A percentile compares a stretch with the other conserved stretches of the same genome.
phyloP scores from a whole-genome alignment of 2,329 filamentous ascomycete species.

The Apiospora phragmitis region DNA sequence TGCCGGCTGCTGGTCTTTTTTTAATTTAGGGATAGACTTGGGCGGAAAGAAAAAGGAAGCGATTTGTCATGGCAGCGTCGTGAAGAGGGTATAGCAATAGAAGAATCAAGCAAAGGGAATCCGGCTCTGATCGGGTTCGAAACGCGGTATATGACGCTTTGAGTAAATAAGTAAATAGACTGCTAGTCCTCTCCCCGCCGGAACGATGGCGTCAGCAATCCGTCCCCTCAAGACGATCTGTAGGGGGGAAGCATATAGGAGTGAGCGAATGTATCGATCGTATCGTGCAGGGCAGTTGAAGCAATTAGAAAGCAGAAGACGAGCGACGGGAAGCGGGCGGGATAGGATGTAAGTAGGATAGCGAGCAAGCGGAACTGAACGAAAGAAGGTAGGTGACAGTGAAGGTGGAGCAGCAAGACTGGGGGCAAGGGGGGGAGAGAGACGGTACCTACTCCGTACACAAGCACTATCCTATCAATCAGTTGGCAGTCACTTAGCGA shows the following conservation, averaged over 20 bases:
- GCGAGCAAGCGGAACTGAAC: background rate
- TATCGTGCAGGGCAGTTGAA: background rate
- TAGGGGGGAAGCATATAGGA: slow-evolving; percentile 1
- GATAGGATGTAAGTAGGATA: slow-evolving; percentile 2
- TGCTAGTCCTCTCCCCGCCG: background rate
- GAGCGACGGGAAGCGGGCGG: background rate
- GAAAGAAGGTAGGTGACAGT: slow-evolving; percentile 5
- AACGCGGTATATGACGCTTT: background rate
- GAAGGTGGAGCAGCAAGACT: background rate
- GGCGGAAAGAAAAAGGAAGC: background rate
- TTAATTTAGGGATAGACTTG: background rate
- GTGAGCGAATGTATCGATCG: background rate
- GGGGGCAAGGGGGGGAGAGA: background rate
- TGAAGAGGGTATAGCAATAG: background rate
- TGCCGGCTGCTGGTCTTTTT: background rate
- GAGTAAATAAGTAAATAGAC: background rate
- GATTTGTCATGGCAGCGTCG: background rate
- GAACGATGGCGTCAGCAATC: background rate
- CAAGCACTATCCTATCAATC: background rate
- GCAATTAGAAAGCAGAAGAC: background rate
- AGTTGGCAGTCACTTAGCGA: background rate
- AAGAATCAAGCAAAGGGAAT: background rate
- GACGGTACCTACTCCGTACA: background rate
- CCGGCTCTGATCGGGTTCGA: background rate
- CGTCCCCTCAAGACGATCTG: slow-evolving; percentile 1